Evolutionary conservation across 305 asterid species (phyloP).

Genomic region (Ajuga reptans): DNA sequence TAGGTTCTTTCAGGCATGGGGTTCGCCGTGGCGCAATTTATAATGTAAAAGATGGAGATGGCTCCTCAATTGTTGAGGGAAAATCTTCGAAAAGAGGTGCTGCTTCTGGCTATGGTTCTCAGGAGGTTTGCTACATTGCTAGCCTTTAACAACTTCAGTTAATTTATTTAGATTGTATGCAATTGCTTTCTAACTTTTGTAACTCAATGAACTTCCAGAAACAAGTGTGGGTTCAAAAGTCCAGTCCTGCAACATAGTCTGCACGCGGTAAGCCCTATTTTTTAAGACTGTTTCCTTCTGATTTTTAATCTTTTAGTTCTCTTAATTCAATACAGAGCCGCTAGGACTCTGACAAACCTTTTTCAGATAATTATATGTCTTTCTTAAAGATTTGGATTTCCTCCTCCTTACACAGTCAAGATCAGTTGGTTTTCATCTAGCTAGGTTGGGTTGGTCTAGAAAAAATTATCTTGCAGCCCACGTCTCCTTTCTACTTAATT

Average conservation of each 20-base stretch:
- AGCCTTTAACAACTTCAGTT: background rate
- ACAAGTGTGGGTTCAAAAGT: constrained; percentile 80
- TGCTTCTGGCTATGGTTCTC: constrained; percentile 42
- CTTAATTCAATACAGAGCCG: background rate
- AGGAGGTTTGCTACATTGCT: constrained; percentile 42
- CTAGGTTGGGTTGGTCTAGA: background rate
- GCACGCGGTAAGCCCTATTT: constrained; percentile 33
- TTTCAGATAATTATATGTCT: background rate
- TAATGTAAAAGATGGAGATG: constrained; percentile 49
- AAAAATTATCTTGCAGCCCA: background rate
- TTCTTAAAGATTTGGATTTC: background rate
- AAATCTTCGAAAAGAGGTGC: constrained; percentile 50
- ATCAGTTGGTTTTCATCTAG: background rate
- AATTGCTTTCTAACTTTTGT: background rate
- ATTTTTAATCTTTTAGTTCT: background rate
- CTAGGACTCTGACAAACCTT: background rate
- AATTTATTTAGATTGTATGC: background rate
- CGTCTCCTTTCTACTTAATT: background rate
- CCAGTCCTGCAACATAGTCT: constrained; percentile 54
- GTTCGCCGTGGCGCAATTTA: constrained; percentile 63
- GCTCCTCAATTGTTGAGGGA: constrained; percentile 49
- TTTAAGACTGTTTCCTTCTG: constrained; percentile 9
- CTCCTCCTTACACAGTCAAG: background rate
- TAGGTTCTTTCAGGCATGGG: constrained; percentile 65
- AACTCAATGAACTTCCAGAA: constrained; percentile 37